Conservation (phyloP, 805 yeast species). For the Hanseniaspora valbyensis region DNA sequence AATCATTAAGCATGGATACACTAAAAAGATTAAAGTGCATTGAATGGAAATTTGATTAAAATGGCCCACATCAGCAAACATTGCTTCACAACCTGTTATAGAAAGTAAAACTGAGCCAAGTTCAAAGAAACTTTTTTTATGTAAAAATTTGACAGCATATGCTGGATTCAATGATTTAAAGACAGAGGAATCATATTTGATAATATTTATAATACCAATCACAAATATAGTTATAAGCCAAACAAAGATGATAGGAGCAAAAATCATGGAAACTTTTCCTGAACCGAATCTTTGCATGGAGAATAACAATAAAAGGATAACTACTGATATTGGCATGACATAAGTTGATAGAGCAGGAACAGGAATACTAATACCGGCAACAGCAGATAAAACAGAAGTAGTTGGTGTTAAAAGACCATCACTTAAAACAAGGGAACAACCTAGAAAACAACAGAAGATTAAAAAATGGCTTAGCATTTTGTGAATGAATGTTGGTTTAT, state of each 20-base stretch:
- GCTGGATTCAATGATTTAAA: slow-evolving; percentile 42
- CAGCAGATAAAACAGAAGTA: slow-evolving; percentile 47
- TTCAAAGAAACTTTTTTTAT: slow-evolving; percentile 31
- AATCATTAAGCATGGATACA: slow-evolving; percentile 44
- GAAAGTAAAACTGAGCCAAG: slow-evolving; percentile 44
- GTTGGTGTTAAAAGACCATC: slow-evolving; percentile 57
- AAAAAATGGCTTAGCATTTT: slow-evolving; percentile 22
- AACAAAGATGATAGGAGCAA: slow-evolving; percentile 44
- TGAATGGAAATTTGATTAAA: slow-evolving; percentile 43
- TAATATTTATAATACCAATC: slow-evolving; percentile 39
- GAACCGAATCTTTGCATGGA: slow-evolving; percentile 42
- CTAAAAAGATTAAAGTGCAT: slow-evolving; percentile 35
- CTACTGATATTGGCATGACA: slow-evolving; percentile 42
- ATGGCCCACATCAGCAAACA: slow-evolving; percentile 55
- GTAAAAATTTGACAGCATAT: slow-evolving; percentile 39
- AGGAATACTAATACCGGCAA: slow-evolving; percentile 46
- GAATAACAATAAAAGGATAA: slow-evolving; percentile 37
- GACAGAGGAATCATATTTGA: slow-evolving; percentile 32
- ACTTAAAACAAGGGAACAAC: slow-evolving; percentile 46
- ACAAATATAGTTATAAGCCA: slow-evolving; percentile 40
- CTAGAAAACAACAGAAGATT: slow-evolving; percentile 37
- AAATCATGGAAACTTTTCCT: slow-evolving; percentile 35
- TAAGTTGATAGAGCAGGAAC: slow-evolving; percentile 33
- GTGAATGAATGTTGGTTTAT: slow-evolving; percentile 24
- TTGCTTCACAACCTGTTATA: slow-evolving; percentile 51